phyloP scores from a whole-genome alignment of 2,329 filamentous ascomycete genomes.

The Venturia oleaginea region DNA sequence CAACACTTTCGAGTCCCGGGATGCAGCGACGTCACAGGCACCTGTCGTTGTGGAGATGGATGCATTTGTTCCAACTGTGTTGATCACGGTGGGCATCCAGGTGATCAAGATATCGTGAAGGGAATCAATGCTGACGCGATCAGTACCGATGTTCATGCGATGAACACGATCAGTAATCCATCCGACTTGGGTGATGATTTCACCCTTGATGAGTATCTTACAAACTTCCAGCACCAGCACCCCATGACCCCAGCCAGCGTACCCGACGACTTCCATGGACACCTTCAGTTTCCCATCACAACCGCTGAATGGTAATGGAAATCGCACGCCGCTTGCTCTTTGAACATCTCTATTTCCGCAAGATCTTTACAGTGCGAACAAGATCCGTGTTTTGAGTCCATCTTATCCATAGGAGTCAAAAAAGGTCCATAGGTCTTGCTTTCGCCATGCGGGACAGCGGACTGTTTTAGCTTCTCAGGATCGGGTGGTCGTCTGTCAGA shows the following conservation, averaged over 20 bases:
- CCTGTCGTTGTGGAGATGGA: constrained; percentile 43
- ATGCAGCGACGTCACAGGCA: constrained; percentile 41
- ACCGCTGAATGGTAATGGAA: neutral
- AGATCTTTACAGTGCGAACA: too few species aligned
- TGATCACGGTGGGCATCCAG: constrained; percentile 39
- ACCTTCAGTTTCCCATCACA: neutral
- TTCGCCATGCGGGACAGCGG: too few species aligned
- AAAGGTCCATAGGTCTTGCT: too few species aligned
- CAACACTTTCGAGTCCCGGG: constrained; percentile 28
- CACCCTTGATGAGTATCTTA: neutral
- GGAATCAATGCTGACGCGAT: neutral
- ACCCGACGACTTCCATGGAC: neutral
- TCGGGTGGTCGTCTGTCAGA: too few species aligned
- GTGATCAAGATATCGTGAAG: neutral
- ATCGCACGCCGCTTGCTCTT: too few species aligned
- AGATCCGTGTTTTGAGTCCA: too few species aligned
- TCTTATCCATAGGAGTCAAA: too few species aligned
- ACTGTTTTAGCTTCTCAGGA: too few species aligned
- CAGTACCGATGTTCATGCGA: neutral
- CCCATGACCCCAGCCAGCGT: neutral
- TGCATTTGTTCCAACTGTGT: constrained; percentile 45
- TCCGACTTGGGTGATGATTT: neutral
- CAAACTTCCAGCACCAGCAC: neutral
- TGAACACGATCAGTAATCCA: neutral
- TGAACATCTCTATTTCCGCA: too few species aligned